These are phyloP conservation scores for Aspergillus jensenii DNA, from an alignment of 2,329 filamentous ascomycete genomes.

Conservation along the genomic window DNA sequence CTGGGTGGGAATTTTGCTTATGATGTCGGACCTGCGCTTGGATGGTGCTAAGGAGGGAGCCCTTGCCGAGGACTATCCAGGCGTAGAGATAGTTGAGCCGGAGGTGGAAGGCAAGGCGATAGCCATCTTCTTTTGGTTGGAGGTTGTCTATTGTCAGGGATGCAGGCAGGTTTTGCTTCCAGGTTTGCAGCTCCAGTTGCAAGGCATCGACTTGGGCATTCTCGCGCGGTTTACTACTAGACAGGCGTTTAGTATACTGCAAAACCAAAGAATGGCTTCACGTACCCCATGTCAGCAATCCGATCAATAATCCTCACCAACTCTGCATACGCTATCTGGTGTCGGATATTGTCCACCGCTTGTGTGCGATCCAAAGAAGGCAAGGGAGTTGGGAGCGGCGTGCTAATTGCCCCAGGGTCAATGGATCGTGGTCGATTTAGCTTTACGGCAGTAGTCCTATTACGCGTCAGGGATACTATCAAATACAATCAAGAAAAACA, in stretches of 20 bases:
- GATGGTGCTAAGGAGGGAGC: constrained; percentile 26
- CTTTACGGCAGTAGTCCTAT: constrained; percentile 23
- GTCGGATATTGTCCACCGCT: constrained; percentile 33
- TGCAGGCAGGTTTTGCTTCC: background rate
- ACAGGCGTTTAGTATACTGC: background rate
- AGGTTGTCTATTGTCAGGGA: constrained; percentile 28
- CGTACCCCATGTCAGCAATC: background rate
- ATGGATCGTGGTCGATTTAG: constrained; percentile 19
- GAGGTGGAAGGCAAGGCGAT: constrained; percentile 36
- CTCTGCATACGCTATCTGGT: constrained; percentile 32
- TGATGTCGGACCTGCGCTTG: background rate
- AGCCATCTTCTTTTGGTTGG: constrained; percentile 26
- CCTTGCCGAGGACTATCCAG: constrained; percentile 39
- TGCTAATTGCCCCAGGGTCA: constrained; percentile 10
- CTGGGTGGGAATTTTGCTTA: background rate
- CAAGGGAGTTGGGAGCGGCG: constrained; percentile 12
- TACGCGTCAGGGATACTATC: background rate
- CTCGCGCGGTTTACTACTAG: background rate
- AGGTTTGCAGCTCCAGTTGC: background rate
- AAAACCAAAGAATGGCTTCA: background rate
- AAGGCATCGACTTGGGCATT: background rate
- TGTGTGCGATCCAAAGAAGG: constrained; percentile 19
- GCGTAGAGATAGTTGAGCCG: constrained; percentile 40
- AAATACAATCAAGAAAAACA: background rate
- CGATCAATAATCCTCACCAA: constrained; percentile 32